Evolutionary conservation across 345 rosid genomes (phyloP).

Genomic region (Leavenworthia alabamica): DNA sequence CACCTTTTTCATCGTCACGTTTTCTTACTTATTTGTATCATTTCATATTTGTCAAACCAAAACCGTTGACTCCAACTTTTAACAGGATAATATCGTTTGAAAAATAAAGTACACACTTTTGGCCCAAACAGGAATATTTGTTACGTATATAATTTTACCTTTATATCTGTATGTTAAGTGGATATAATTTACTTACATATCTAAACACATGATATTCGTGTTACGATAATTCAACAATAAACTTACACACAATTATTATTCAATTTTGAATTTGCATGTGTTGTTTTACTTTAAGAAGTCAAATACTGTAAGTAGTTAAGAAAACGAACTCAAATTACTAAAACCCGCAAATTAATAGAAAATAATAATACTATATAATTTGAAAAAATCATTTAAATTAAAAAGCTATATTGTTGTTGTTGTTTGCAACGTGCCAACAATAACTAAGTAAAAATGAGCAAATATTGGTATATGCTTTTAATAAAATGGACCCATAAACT

Average conservation of each 20-base stretch:
- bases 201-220: slow-evolving; percentile 9
- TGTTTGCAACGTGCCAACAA: neutral
- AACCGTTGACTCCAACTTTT: slow-evolving; percentile 12
- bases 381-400: too few relatives aligned
- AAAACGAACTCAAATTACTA: neutral
- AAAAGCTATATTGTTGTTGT: neutral
- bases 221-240: neutral
- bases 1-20: neutral
- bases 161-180: neutral
- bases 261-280: slow-evolving; percentile 15
- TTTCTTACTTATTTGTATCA: neutral
- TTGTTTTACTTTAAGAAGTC: neutral
- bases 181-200: slow-evolving; percentile 5
- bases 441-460: neutral
- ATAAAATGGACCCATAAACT: slow-evolving; percentile 18
- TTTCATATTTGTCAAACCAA: neutral
- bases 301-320: neutral
- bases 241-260: neutral
- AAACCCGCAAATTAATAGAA: neutral
- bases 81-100: slow-evolving; percentile 24
- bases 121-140: slow-evolving; percentile 3
- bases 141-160: slow-evolving; percentile 16
- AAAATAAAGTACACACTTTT: slow-evolving; percentile 11
- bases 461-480: slow-evolving; percentile 2
- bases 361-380: neutral